These are phyloP conservation scores for Tulasnella sp. DNA, from an alignment of 768 basidiomycete genomes.

Conservation along the genomic window DNA sequence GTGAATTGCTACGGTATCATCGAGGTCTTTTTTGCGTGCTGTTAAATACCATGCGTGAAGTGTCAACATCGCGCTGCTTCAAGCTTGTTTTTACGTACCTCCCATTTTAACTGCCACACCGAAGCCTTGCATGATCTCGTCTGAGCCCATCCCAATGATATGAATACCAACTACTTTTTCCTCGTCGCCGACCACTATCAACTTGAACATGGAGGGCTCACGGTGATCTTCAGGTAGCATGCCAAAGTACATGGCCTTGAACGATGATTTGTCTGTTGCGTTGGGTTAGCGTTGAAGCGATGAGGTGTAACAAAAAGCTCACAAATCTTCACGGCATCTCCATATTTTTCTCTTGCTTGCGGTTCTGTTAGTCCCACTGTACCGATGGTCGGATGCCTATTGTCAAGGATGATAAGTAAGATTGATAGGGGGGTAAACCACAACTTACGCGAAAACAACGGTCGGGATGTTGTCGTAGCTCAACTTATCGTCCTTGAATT, in stretches of 20 bases:
- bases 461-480: constrained; percentile 82
- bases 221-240: constrained; percentile 83
- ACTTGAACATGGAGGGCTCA: constrained; percentile 89
- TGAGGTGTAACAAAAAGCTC: constrained; percentile 27
- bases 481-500: constrained; percentile 80
- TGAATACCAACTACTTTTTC: constrained; percentile 96
- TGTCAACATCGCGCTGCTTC: no score
- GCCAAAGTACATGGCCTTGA: constrained; percentile 82
- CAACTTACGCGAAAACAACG: constrained; percentile 87
- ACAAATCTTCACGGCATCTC: constrained; percentile 86
- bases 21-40: constrained; percentile 58
- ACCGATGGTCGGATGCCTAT: constrained; percentile 87
- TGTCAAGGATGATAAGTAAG: background rate
- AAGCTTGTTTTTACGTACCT: constrained; percentile 34
- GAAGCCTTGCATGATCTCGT: constrained; percentile 93
- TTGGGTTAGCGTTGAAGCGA: background rate
- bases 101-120: constrained; percentile 98
- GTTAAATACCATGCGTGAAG: no score
- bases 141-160: constrained; percentile 80
- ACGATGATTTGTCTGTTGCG: constrained; percentile 55
- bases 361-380: constrained; percentile 92
- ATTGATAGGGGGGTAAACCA: background rate
- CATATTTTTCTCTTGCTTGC: constrained; percentile 77
- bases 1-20: constrained; percentile 85
- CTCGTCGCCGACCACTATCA: constrained; percentile 73